Base-by-base conservation (phyloP, 805 yeast species). In the Suhomyces sp. region DNA sequence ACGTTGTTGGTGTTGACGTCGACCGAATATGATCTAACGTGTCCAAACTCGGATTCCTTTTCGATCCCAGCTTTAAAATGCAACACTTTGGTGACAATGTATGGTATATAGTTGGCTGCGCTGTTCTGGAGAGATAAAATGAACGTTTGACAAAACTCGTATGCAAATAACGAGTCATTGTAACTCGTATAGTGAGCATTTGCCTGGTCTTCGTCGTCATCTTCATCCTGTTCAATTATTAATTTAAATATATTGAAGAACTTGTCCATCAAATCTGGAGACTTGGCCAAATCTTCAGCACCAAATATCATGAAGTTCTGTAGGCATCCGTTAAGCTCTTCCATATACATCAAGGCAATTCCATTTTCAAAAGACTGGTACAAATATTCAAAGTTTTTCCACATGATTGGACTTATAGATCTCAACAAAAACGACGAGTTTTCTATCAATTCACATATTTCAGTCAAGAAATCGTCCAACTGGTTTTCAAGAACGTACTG, bases 401-500 rank as follows among this genome's bases (percentile, higher is more conserved):
- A 93, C 76, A 91, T 83, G 29, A 76, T 68, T 6, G 88, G 87
- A 2, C 90, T 81, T 21, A 73, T 67, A 20, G 64, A 46, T 52
- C 74, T 59, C 45, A 71, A 62, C 41, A 75, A 64, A 57, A 71
- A 73, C 1, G 73, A 69, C 25, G 77, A 67, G 58, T 74, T 82
- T 62, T 81, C 85, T 47, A 78, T 67, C 44, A 94, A 74, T 54
- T 89, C 96, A 64, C 90, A 81, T 43, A 83, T 76, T 64, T 90
- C 97, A 39, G 87, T 79, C 58, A 86, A 80, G 62, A 88, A 89
- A 60, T 89, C 93, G 47, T 83, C 84, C 59, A 89, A 67, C 39
- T 81, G 81, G 62, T 87, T 79, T 33, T 73, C 78, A 39, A 93
- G 75, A 5, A 92, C 87, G 57, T 78, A 82, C 53, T 79, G 79